Percentiles rank a stretch among this genome's conserved stretches.
These are phyloP conservation scores for Pinguiococcus pyrenoidosus DNA, from an alignment of 108 stramenopile genomes.

Conservation along the genomic window DNA sequence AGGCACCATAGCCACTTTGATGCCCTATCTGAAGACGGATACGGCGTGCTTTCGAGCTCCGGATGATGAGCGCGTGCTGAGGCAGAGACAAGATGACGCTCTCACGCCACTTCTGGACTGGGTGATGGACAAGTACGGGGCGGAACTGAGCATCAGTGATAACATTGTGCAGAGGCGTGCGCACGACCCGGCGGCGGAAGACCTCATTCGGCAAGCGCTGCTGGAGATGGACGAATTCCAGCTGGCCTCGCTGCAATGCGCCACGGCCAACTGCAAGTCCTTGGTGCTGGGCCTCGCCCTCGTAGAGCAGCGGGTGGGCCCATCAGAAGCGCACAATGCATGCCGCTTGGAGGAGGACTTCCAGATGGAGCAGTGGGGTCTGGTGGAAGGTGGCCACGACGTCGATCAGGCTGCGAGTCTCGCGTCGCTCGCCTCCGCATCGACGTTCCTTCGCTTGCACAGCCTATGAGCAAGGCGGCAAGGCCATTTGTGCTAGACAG, in stretches of 20 bases:
- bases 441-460: no score
- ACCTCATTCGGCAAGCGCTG: constrained; percentile 41
- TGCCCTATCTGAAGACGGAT: constrained; percentile 68
- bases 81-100: constrained; percentile 46
- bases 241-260: constrained; percentile 57
- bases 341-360: constrained; percentile 93
- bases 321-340: constrained; percentile 23
- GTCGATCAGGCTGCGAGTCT: no score
- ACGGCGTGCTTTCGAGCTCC: constrained; percentile 72
- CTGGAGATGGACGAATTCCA: constrained; percentile 64
- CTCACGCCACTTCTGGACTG: constrained; percentile 55
- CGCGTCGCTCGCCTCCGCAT: no score
- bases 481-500: no score
- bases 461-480: no score
- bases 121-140: constrained; percentile 7
- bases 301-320: constrained; percentile 1
- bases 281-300: constrained; percentile 64
- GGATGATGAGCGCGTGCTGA: constrained; percentile 54
- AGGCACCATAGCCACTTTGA: constrained; percentile 15
- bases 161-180: constrained; percentile 42
- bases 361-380: constrained; percentile 84
- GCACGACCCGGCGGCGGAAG: constrained; percentile 53
- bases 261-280: constrained; percentile 70
- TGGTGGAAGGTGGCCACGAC: constrained; percentile 95
- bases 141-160: constrained; percentile 11